Base-by-base conservation (phyloP, 768 basidiomycete genomes). In the Psilocybe subaeruginosa region DNA sequence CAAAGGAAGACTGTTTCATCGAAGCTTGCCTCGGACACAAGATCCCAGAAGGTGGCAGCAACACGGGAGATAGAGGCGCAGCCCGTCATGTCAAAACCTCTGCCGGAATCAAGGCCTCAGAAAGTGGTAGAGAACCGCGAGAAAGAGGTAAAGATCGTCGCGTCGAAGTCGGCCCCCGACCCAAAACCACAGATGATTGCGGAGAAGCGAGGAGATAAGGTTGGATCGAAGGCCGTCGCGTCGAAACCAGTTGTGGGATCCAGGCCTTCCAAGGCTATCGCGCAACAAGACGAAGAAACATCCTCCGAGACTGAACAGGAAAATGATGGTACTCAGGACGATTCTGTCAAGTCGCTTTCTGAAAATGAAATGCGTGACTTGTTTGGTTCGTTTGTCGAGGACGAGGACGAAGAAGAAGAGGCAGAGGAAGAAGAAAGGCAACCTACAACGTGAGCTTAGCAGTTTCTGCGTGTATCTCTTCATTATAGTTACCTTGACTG, bases 341-440 rank as follows among this genome's bases (percentile, higher is more conserved):
- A 37, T 3, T 19, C 41, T 9, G 41, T n/a, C 5, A 6, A 43
- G n/a, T n/a, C 11, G 41, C 48, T 37, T 17, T 23, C 47, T 37
- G 64, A 63, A n/a, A 41, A 60, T 50, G 56, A 52, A 45, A 54
- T 64, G 56, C 53, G 56, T 8, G 56, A 63, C 39, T 31, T 66
- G 11, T 66, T 66, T 27, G 65, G 65, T 8, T 57, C 62, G 7
- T 66, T 16, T 11, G 41, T 43, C n/a, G 29, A 6, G 11, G 56
- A 59, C n/a, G 66, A 60, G 9, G 33, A n/a, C 8, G 62, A 63
- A n/a, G 64, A 63, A n/a, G 64, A 60, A 8, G 56, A 33, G n/a
- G 54, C 50, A n/a, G 31, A 58, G n/a, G 51, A 58, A 58, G 62
- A 59, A 14, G 53, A 39, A n/a, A 45, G n/a, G 6, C 7, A 33